These are phyloP conservation scores for Cercospora sp. DNA, from an alignment of 2,329 filamentous ascomycete genomes.

Conservation along the genomic window DNA sequence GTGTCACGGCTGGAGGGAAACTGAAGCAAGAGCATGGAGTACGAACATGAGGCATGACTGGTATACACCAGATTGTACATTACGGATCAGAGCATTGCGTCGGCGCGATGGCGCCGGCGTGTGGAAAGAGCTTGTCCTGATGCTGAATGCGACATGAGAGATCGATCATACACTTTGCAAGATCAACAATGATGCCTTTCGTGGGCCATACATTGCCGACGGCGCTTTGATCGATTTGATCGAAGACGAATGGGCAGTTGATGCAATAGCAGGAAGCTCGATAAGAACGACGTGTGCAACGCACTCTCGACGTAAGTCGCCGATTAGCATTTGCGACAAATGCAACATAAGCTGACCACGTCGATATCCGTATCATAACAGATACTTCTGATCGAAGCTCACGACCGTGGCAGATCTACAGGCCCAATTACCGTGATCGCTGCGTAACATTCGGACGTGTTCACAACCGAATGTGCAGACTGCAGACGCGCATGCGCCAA, in stretches of 20 bases:
- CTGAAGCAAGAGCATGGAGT: constrained; percentile 30
- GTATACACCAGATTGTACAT: constrained; percentile 20
- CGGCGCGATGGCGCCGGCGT: constrained; percentile 16
- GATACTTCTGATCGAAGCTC: not conserved
- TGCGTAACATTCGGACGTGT: not conserved
- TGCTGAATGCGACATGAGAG: not conserved
- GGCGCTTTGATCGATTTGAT: too few relatives aligned
- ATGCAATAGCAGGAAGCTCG: not conserved
- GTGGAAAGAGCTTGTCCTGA: constrained; percentile 5
- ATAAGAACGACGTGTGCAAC: not conserved
- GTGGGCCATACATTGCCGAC: not conserved
- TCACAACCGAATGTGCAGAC: not conserved
- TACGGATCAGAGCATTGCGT: constrained; percentile 26
- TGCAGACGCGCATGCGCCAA: constrained; percentile 1
- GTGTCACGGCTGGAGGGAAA: constrained; percentile 72
- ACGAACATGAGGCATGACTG: constrained; percentile 15
- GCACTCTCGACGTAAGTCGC: not conserved
- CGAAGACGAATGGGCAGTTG: not conserved
- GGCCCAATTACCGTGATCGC: not conserved
- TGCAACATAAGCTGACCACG: not conserved
- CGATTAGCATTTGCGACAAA: not conserved
- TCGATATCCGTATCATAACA: not conserved
- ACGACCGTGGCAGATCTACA: not conserved
- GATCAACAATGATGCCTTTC: not conserved
- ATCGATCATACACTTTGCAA: not conserved